Evolutionary conservation across 352 stramenopile species (phyloP).

Genomic region (Phytophthora melonis): DNA sequence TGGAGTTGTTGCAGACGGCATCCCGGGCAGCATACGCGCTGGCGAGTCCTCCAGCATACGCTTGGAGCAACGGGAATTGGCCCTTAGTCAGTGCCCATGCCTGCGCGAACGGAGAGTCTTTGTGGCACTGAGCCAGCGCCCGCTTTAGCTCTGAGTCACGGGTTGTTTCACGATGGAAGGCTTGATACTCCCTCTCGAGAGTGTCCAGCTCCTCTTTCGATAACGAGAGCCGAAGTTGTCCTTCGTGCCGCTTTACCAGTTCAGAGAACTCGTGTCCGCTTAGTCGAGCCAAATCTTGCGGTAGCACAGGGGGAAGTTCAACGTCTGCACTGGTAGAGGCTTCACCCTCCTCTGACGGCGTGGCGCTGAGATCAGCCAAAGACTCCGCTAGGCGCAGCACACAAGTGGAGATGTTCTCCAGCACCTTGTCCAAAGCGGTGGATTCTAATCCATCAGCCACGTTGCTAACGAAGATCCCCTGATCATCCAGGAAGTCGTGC

Average conservation of each 20-base stretch:
- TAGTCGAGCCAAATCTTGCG: slow-evolving; percentile 48
- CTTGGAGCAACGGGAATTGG: slow-evolving; percentile 48
- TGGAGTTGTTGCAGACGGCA: slow-evolving; percentile 2
- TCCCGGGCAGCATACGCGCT: slow-evolving; percentile 37
- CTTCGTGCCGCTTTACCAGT: slow-evolving; percentile 33
- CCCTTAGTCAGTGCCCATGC: slow-evolving; percentile 39
- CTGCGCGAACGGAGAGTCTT: slow-evolving; percentile 39
- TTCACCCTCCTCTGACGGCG: not conserved
- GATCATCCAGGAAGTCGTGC: slow-evolving; percentile 46
- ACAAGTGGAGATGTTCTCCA: slow-evolving; percentile 32
- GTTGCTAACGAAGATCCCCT: slow-evolving; percentile 35
- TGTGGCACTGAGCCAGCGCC: slow-evolving; percentile 11
- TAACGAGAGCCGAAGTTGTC: slow-evolving; percentile 19
- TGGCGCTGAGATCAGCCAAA: slow-evolving; percentile 41
- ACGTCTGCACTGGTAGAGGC: slow-evolving; percentile 3
- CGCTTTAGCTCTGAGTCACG: slow-evolving; percentile 11
- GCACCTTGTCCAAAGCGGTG: slow-evolving; percentile 36
- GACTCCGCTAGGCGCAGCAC: slow-evolving; percentile 42
- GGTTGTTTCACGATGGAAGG: slow-evolving; percentile 6
- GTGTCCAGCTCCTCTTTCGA: slow-evolving; percentile 28
- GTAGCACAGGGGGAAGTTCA: slow-evolving; percentile 37
- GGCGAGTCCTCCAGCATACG: slow-evolving; percentile 53
- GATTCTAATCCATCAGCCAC: slow-evolving; percentile 31
- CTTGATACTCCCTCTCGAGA: slow-evolving; percentile 27
- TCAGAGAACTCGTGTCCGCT: slow-evolving; percentile 46